Evolutionary conservation across 495 filamentous ascomycete species (phyloP).

Genomic region (Neurospora cerealis): DNA sequence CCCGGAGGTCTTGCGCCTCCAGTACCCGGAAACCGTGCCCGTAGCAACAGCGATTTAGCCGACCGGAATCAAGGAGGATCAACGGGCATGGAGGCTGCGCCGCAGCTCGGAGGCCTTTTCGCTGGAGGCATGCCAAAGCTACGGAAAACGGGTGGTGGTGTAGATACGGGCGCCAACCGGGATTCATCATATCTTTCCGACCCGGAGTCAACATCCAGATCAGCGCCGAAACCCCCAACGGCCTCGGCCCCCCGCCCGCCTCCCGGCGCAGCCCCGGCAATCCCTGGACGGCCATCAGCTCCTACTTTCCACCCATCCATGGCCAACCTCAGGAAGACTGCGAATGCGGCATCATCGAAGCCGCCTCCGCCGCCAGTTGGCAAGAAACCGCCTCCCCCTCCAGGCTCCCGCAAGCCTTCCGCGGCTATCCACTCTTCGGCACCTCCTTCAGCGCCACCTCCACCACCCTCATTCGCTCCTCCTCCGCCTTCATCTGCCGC

Average conservation of each 20-base stretch:
- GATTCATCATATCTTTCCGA: constrained; percentile 74
- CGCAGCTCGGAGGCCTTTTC: constrained; percentile 82
- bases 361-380: constrained; percentile 49
- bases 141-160: constrained; percentile 71
- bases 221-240: constrained; percentile 49
- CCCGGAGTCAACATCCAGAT: constrained; percentile 51
- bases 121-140: constrained; percentile 94
- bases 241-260: constrained; percentile 56
- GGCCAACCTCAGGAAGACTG: constrained; percentile 51
- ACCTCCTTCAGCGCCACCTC: constrained; percentile 43
- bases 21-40: constrained; percentile 55
- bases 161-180: constrained; percentile 78
- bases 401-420: constrained; percentile 60
- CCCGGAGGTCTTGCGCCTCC: constrained; percentile 66
- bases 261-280: constrained; percentile 45
- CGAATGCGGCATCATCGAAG: constrained; percentile 38
- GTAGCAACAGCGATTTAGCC: constrained; percentile 72
- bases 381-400: constrained; percentile 60
- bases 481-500: constrained; percentile 43
- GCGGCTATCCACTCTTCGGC: constrained; percentile 35
- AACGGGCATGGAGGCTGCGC: constrained; percentile 44
- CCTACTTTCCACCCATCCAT: constrained; percentile 47
- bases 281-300: constrained; percentile 40
- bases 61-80: constrained; percentile 33
- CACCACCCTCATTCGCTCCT: constrained; percentile 34